phyloP scores from a whole-genome alignment of 305 asterid genomes.

The Plantago coronopus region DNA sequence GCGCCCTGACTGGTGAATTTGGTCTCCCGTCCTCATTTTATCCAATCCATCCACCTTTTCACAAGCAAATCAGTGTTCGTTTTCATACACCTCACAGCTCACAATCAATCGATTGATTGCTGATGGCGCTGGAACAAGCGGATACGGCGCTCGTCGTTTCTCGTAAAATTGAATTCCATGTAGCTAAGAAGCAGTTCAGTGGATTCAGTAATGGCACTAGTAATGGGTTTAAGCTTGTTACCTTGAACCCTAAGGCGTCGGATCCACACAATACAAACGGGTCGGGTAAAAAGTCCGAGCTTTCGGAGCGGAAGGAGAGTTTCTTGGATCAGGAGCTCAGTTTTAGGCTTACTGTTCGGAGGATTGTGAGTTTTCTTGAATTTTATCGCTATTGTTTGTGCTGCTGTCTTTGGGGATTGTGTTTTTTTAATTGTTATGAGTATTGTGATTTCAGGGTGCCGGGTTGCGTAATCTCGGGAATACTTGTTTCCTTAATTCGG shows the following conservation, averaged over 20 bases:
- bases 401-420: not conserved
- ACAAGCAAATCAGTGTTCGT: too few species aligned
- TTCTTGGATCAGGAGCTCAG: constrained; percentile 72
- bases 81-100: too few species aligned
- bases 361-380: constrained; percentile 59
- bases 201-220: constrained; percentile 47
- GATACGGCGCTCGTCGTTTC: constrained; percentile 32
- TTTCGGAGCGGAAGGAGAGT: constrained; percentile 26
- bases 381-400: too few species aligned
- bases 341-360: constrained; percentile 62
- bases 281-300: constrained; percentile 27
- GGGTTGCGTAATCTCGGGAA: constrained; percentile 97
- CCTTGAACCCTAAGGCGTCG: constrained; percentile 53
- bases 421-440: not conserved
- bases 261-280: constrained; percentile 32
- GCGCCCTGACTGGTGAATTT: too few species aligned
- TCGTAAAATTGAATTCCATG: constrained; percentile 73
- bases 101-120: not conserved
- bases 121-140: not conserved
- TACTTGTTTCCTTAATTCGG: constrained; percentile 92
- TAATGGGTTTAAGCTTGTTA: constrained; percentile 69
- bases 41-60: too few species aligned
- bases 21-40: too few species aligned
- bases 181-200: constrained; percentile 50
- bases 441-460: constrained; percentile 70